Evolutionary conservation across 2,329 filamentous ascomycete genomes (phyloP).

Genomic region (Aspergillus sp.): DNA sequence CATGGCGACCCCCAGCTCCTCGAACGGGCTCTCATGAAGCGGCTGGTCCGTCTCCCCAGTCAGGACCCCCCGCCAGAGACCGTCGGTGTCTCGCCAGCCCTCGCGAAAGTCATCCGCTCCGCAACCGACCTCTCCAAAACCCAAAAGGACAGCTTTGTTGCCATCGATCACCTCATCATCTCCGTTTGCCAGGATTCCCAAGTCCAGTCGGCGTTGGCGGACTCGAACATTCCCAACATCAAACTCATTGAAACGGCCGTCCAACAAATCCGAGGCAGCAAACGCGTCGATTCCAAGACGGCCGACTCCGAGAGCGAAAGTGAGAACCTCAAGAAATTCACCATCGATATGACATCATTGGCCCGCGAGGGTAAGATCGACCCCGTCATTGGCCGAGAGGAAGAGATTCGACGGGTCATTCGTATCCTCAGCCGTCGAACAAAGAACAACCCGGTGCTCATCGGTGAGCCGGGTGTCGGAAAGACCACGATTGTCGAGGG

Average conservation of each 20-base stretch:
- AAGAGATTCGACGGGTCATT: constrained; percentile 89
- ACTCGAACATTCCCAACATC: constrained; percentile 85
- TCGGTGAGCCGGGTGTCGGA: constrained; percentile 95
- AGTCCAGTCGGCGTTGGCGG: constrained; percentile 72
- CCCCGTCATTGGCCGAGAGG: constrained; percentile 93
- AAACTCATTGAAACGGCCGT: constrained; percentile 92
- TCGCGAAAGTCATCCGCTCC: constrained; percentile 77
- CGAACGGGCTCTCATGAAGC: constrained; percentile 87
- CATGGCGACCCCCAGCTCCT: constrained; percentile 89
- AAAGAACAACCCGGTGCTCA: constrained; percentile 98
- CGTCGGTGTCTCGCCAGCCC: constrained; percentile 76
- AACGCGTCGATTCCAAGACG: constrained; percentile 91
- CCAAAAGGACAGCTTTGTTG: constrained; percentile 95
- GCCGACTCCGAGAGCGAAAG: constrained; percentile 88
- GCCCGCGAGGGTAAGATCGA: constrained; percentile 97
- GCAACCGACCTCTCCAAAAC: constrained; percentile 90
- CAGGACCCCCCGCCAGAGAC: constrained; percentile 93
- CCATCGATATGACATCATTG: constrained; percentile 96
- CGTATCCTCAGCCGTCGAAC: constrained; percentile 89
- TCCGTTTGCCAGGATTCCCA: constrained; percentile 75
- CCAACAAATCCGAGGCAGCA: constrained; percentile 85
- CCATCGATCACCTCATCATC: constrained; percentile 90
- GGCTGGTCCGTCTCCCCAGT: constrained; percentile 82
- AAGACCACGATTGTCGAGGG: constrained; percentile 98
- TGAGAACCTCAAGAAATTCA: constrained; percentile 97